These are phyloP conservation scores for Saccharomycopsis sp. DNA, from an alignment of 805 yeast genomes.

Conservation along the genomic window DNA sequence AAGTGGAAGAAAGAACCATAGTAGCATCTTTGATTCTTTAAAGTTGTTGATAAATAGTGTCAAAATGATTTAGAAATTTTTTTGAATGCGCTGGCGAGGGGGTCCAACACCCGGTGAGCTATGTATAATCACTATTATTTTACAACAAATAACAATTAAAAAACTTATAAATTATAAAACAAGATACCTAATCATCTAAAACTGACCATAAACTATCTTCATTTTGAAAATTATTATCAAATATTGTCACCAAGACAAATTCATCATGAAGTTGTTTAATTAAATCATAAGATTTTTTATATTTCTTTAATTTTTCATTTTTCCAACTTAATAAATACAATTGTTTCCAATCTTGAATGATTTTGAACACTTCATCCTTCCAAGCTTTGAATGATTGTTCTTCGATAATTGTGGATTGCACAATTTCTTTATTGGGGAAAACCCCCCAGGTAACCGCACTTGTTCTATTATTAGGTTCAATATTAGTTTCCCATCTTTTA, in stretches of 20 bases:
- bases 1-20: too few relatives aligned
- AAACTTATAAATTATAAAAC: too few relatives aligned
- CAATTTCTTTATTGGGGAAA: slow-evolving; percentile 80
- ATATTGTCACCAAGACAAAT: slow-evolving; percentile 71
- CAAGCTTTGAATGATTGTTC: slow-evolving; percentile 90
- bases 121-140: too few relatives aligned
- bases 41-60: too few relatives aligned
- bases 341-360: slow-evolving; percentile 88
- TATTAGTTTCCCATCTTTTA: slow-evolving; percentile 43
- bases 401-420: slow-evolving; percentile 88
- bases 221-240: slow-evolving; percentile 66
- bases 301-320: slow-evolving; percentile 21
- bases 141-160: too few relatives aligned
- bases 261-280: slow-evolving; percentile 50
- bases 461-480: slow-evolving; percentile 39
- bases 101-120: too few relatives aligned
- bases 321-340: slow-evolving; percentile 39
- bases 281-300: slow-evolving; percentile 40
- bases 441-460: slow-evolving; percentile 98
- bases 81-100: too few relatives aligned
- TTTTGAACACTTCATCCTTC: slow-evolving; percentile 89
- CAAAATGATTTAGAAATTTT: too few relatives aligned
- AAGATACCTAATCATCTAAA: too few relatives aligned
- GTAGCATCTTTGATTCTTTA: too few relatives aligned
- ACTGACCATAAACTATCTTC: slow-evolving; percentile 18